phyloP scores from a whole-genome alignment of 2,329 filamentous ascomycete genomes.

The Ophiocordyceps unilateralis region DNA sequence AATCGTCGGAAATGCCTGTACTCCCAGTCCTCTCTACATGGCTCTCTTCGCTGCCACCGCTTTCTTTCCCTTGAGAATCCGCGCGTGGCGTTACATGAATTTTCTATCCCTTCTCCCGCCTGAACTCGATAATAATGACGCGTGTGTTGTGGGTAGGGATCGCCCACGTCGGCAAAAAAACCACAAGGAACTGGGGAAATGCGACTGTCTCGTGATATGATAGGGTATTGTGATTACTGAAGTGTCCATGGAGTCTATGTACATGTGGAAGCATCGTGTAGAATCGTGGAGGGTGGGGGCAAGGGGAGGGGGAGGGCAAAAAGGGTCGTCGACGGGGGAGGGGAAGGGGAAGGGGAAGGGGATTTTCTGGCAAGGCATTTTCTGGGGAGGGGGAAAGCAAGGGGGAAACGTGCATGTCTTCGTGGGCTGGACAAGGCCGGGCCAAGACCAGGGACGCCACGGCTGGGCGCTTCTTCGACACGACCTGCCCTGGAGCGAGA shows the following conservation, averaged over 20 bases:
- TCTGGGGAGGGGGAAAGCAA: background rate
- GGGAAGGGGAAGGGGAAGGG: background rate
- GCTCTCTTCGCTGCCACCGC: slow-evolving; percentile 19
- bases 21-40: slow-evolving; percentile 25
- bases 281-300: slow-evolving; percentile 13
- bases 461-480: background rate
- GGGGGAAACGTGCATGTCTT: background rate
- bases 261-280: slow-evolving; percentile 20
- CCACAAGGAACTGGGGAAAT: slow-evolving; percentile 7
- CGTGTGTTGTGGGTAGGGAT: no score
- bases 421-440: background rate
- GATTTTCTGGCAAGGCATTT: background rate
- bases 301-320: slow-evolving; percentile 5
- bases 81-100: slow-evolving; percentile 22
- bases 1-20: slow-evolving; percentile 18
- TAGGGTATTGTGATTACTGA: slow-evolving; percentile 20
- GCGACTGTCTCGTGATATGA: slow-evolving; percentile 11
- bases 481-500: no score
- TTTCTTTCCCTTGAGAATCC: slow-evolving; percentile 9
- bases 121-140: slow-evolving; percentile 6
- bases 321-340: slow-evolving; percentile 1
- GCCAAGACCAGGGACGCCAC: background rate
- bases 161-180: no score
- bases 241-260: slow-evolving; percentile 20
- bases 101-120: slow-evolving; percentile 21